Evolutionary conservation across 768 basidiomycete genomes (phyloP).

Genomic region (Xerocomus spinulosus): DNA sequence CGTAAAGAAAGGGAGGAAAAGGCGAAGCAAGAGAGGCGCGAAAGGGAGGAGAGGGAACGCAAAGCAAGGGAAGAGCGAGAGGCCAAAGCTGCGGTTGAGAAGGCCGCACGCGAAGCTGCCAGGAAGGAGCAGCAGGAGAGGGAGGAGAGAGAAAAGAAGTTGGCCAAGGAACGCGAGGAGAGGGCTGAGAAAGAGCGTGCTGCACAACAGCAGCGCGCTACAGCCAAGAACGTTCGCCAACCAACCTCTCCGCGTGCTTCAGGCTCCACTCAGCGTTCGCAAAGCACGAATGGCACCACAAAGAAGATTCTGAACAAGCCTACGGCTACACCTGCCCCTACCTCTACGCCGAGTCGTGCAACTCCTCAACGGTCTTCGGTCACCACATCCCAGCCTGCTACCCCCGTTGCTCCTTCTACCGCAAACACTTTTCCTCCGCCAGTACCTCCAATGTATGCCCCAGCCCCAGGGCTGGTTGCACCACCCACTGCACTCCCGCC

Average conservation of each 20-base stretch:
- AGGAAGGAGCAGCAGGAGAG: slow-evolving; percentile 49
- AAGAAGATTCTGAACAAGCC: slow-evolving; percentile 65
- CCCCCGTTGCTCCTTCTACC: slow-evolving; percentile 34
- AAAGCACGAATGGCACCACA: slow-evolving; percentile 42
- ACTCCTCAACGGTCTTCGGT: slow-evolving; percentile 35
- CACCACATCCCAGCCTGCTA: slow-evolving; percentile 41
- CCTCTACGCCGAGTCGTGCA: slow-evolving; percentile 33
- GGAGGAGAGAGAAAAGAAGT: slow-evolving; percentile 64
- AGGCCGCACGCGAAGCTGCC: slow-evolving; percentile 37
- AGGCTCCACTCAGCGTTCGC: slow-evolving; percentile 45
- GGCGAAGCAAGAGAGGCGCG: slow-evolving; percentile 43
- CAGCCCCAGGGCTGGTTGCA: slow-evolving; percentile 39
- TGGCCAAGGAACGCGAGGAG: slow-evolving; percentile 60
- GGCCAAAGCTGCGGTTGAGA: slow-evolving; percentile 47
- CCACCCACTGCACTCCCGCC: slow-evolving; percentile 48
- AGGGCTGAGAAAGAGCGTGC: slow-evolving; percentile 46
- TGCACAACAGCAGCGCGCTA: slow-evolving; percentile 48
- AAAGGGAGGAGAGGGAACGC: slow-evolving; percentile 61
- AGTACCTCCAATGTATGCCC: slow-evolving; percentile 47
- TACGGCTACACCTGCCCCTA: slow-evolving; percentile 25
- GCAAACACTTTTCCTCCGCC: slow-evolving; percentile 40
- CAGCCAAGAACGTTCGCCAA: slow-evolving; percentile 42
- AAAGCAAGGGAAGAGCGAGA: slow-evolving; percentile 63
- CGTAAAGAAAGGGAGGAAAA: slow-evolving; percentile 72
- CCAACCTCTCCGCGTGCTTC: slow-evolving; percentile 51